A percentile compares a stretch with the other conserved stretches of the same genome.
Conservation (phyloP, 2,329 filamentous ascomycete species). For the Apiospora pterosperma region DNA sequence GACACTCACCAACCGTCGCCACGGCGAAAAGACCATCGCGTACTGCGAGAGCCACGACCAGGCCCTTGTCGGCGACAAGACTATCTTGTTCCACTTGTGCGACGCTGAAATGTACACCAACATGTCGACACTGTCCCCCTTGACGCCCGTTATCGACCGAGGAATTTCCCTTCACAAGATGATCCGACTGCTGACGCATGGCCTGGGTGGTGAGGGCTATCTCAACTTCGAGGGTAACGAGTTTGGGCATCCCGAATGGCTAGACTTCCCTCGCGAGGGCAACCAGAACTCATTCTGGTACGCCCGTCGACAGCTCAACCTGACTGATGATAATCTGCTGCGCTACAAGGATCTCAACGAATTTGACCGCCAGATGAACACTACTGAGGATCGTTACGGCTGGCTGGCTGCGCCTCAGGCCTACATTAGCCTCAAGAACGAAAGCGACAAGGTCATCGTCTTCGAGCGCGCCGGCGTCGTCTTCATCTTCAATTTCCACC, state of each 20-base stretch:
- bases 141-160: constrained; percentile 85
- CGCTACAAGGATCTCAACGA: constrained; percentile 91
- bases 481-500: constrained; percentile 96
- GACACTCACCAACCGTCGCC: constrained; percentile 86
- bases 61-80: constrained; percentile 95
- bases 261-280: constrained; percentile 93
- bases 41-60: constrained; percentile 98
- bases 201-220: constrained; percentile 90
- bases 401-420: constrained; percentile 87
- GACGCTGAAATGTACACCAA: constrained; percentile 97
- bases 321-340: constrained; percentile 79
- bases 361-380: constrained; percentile 91
- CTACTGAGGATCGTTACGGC: constrained; percentile 80
- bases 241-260: constrained; percentile 98
- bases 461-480: constrained; percentile 89
- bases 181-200: constrained; percentile 91
- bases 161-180: constrained; percentile 95
- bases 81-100: constrained; percentile 96
- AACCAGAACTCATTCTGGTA: constrained; percentile 95
- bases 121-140: constrained; percentile 83
- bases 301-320: constrained; percentile 87
- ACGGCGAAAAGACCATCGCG: constrained; percentile 97
- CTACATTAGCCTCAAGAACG: constrained; percentile 91
- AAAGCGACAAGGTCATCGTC: constrained; percentile 89
- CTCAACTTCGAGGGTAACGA: constrained; percentile 99